Evolutionary conservation across 371 early-diverging fungal genomes (phyloP), one percentile per base, ranked within the genome.

Genomic region (Sporodiniella umbellata): DNA sequence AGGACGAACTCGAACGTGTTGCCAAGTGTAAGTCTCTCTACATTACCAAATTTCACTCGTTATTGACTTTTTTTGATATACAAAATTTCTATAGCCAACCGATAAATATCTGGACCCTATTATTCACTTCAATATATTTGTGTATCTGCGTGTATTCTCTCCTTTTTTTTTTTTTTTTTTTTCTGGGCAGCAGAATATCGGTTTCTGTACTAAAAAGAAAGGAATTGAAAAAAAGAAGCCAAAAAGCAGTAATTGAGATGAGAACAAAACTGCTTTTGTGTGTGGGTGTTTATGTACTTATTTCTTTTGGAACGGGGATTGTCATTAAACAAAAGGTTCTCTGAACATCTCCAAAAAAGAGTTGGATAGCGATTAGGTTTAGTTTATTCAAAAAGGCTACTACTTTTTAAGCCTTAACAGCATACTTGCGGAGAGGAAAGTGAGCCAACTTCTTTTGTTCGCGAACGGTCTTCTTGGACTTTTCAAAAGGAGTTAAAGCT

Each of bases 1-100:
- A 96, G 92, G 99, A 99, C 77, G 99, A 99, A 81, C 83, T 99
- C 57, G 99, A 72, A 54, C 72, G 72, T 67, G 72, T 67, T 56
- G 68, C 72, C 47, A 72, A 67, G 66, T 63, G 57, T 56, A 62
- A 62, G 56, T 45, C 26, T n/a, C n/a, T n/a, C n/a, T 3, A 2
- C 8, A 33, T 22, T 18, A 15, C 3, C 33, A 15, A 8, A 25
- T 15, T n/a, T 31, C 5, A 18, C 21, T 25, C 4, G n/a, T 26
- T 38, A 14, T 24, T 19, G 14, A 10, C 19, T 3, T 45, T 48
- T 30, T 22, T 17, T 26, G 23, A 3, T 18, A n/a, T n/a, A n/a
- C n/a, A n/a, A 4, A 37, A 22, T 42, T 47, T 42, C n/a, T 25
- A 44, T 44, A 58, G 58, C 58, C 43, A 58, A 58, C 58, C 58